phyloP scores from a whole-genome alignment of 129 eudicot genomes.

The Flaveria linearis region DNA sequence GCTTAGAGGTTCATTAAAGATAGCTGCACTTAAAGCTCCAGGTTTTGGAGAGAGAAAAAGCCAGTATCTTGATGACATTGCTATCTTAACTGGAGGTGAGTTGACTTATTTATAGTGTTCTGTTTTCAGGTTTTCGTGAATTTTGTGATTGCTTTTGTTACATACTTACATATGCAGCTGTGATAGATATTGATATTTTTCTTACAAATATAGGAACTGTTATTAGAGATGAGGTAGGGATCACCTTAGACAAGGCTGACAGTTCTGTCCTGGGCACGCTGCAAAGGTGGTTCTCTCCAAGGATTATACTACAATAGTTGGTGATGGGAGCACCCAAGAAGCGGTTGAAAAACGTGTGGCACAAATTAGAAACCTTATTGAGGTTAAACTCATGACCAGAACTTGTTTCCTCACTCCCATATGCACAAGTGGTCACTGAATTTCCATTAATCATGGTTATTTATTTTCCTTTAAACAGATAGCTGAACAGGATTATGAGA shows the following conservation, averaged over 20 bases:
- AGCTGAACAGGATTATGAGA: slow-evolving; percentile 80
- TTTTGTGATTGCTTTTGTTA: not conserved
- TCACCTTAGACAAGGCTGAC: slow-evolving; percentile 69
- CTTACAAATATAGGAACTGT: slow-evolving; percentile 59
- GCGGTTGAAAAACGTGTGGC: slow-evolving; percentile 67
- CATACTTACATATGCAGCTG: not conserved
- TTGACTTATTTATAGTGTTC: not conserved
- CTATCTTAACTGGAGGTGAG: slow-evolving; percentile 69
- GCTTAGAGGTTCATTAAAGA: slow-evolving; percentile 68
- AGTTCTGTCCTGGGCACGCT: slow-evolving; percentile 68
- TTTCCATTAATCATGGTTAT: too few relatives aligned
- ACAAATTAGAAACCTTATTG: slow-evolving; percentile 74
- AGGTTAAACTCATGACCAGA: slow-evolving; percentile 38
- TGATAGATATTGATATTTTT: not conserved
- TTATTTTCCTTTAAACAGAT: slow-evolving; percentile 30
- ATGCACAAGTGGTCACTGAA: not conserved
- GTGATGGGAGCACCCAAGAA: slow-evolving; percentile 82
- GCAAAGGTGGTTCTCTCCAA: slow-evolving; percentile 71
- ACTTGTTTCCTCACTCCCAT: not conserved
- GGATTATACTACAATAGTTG: slow-evolving; percentile 77
- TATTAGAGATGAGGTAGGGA: slow-evolving; percentile 77
- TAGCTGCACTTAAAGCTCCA: slow-evolving; percentile 77
- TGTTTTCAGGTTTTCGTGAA: not conserved
- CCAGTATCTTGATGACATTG: slow-evolving; percentile 83
- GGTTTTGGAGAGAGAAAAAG: slow-evolving; percentile 74